Evolutionary conservation across 768 basidiomycete species (phyloP).

Genomic region (Tricholoma hemisulphureum): DNA sequence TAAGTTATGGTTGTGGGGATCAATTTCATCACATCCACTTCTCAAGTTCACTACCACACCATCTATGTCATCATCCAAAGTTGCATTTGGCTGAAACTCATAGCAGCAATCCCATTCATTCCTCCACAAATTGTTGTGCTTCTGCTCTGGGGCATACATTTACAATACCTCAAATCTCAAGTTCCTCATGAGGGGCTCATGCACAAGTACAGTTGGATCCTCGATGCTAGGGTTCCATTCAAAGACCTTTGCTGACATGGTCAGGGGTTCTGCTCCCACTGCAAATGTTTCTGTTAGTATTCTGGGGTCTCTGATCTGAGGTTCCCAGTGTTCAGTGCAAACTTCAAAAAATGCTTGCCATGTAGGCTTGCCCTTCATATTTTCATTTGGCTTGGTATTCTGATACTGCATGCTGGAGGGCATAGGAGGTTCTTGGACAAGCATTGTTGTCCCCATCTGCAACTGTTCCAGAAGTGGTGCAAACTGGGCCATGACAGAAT

Average conservation of each 20-base stretch:
- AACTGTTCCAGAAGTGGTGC: neutral
- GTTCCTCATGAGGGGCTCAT: neutral
- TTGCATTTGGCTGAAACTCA: constrained; percentile 2
- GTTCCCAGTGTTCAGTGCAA: neutral
- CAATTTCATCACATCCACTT: neutral
- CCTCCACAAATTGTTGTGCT: constrained; percentile 9
- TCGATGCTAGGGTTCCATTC: neutral
- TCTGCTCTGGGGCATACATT: neutral
- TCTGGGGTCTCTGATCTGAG: neutral
- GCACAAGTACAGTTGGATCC: neutral
- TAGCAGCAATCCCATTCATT: constrained; percentile 22
- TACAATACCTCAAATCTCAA: neutral
- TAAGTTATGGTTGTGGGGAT: neutral
- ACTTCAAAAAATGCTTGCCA: neutral
- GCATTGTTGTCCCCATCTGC: neutral
- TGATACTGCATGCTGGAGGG: neutral
- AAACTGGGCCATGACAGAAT: neutral
- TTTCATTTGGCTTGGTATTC: neutral
- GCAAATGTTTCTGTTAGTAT: neutral
- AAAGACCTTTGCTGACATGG: constrained; percentile 7
- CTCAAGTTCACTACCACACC: neutral
- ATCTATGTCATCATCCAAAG: constrained; percentile 1
- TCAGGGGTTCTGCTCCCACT: neutral
- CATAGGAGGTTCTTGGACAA: neutral
- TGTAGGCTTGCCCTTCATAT: no score